Base-by-base conservation (phyloP, 1,284 basidiomycete species). In the Trichosporon sp. region DNA sequence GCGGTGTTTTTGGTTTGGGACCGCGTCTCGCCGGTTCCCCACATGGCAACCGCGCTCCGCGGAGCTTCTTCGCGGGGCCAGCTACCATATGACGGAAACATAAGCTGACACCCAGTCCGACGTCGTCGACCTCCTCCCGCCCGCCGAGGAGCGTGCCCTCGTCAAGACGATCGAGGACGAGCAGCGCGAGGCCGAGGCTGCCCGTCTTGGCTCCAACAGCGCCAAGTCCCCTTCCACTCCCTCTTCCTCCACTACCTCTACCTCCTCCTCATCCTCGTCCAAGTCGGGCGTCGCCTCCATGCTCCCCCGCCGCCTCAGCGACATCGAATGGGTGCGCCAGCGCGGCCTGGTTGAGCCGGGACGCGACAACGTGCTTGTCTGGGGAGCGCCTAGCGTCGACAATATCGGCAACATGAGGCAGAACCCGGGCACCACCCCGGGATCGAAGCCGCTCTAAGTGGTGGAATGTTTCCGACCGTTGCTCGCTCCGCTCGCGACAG, bases 101-200 rank as follows among this genome's bases (percentile, higher is more conserved):
- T 8, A 26, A 10, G 66, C 72, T 70, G 31, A 73, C 70, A 37
- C n/a, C 59, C 70, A 84, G 83, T 82, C 81, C 67, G 83, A 84
- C 65, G 79, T 84, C 2, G 81, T 78, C 71, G 83, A 84, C 67
- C 79, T 85, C 8, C 75, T 84, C 3, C 84, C 84, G 8, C 80
- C 83, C 0, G 68, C 79, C 1, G 79, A 79, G 43, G 80, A 84
- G 74, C 78, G 83, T 12, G 68, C 74, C 1, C 75, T 74, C 35
- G 76, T 84, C 54, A 73, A 75, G 59, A 80, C 83, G 2, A 81
- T 84, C 73, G 84, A 85, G 73, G 84, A 85, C 67, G 84, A 85
- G 75, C 71, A 74, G 38, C 74, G 78, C 26, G 83, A 83, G 37
- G 73, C 76, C 54, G 65, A 68, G 38, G n/a, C 65, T 31, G 59